phyloP scores from a whole-genome alignment of 106 monocot species.

The Platanthera guangdongensis region DNA sequence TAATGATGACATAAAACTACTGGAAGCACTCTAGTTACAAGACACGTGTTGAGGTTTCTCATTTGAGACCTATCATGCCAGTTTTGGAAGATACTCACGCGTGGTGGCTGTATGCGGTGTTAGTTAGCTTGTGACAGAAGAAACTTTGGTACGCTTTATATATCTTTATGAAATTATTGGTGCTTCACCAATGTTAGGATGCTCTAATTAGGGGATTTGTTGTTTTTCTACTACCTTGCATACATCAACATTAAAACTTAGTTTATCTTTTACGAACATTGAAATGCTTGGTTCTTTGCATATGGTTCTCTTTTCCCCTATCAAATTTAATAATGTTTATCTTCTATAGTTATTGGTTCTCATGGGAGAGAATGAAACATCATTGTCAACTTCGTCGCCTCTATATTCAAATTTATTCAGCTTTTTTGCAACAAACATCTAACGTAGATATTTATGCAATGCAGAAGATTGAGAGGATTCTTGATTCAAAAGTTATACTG shows the following conservation, averaged over 20 bases:
- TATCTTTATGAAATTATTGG: neutral
- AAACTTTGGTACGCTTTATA: constrained; percentile 56
- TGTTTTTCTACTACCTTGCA: neutral
- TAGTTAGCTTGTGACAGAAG: constrained; percentile 79
- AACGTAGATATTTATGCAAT: constrained; percentile 49
- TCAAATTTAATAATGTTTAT: neutral
- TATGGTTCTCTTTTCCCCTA: neutral
- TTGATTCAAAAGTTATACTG: constrained; percentile 86
- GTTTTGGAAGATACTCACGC: constrained; percentile 57
- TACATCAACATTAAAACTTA: neutral
- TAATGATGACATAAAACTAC: constrained; percentile 82
- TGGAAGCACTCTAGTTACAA: constrained; percentile 71
- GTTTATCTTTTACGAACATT: neutral
- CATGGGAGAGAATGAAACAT: constrained; percentile 90
- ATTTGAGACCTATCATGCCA: constrained; percentile 65
- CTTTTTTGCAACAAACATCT: constrained; percentile 38
- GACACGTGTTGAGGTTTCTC: constrained; percentile 87
- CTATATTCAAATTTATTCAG: constrained; percentile 82
- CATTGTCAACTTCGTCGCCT: constrained; percentile 86
- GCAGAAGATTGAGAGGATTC: constrained; percentile 77
- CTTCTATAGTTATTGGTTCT: constrained; percentile 59
- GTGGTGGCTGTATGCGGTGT: constrained; percentile 93
- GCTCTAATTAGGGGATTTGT: neutral
- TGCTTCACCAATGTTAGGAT: neutral
- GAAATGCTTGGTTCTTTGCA: neutral